Evolutionary conservation across 805 yeast genomes (phyloP).

Genomic region (Yamadazyma nakazawae): DNA sequence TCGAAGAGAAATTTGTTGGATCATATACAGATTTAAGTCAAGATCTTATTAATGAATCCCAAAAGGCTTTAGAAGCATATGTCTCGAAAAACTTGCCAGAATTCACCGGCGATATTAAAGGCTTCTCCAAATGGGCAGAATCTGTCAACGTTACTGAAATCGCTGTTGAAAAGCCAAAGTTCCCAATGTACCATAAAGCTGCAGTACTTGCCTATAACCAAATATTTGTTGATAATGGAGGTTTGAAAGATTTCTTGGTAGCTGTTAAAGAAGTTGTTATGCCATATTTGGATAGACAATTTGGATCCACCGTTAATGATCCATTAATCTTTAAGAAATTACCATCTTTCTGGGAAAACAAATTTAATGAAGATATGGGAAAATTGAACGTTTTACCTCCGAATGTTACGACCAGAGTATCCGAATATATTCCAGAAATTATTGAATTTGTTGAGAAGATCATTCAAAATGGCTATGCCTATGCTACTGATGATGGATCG

Average conservation of each 20-base stretch:
- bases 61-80: conserved; percentile 47
- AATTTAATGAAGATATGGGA: conserved; percentile 82
- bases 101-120: conserved; percentile 22
- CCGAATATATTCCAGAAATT: conserved; percentile 94
- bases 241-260: conserved; percentile 39
- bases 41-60: conserved; percentile 37
- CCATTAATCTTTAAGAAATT: conserved; percentile 78
- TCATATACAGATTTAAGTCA: conserved; percentile 25
- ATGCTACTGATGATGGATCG: conserved; percentile 79
- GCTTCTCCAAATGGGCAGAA: conserved; percentile 50
- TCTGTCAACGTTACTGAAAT: conserved; percentile 48
- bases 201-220: conserved; percentile 50
- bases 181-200: conserved; percentile 79
- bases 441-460: conserved; percentile 73
- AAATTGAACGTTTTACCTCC: conserved; percentile 82
- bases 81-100: conserved; percentile 54
- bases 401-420: conserved; percentile 84
- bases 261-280: conserved; percentile 73
- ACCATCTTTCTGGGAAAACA: conserved; percentile 86
- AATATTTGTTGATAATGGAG: conserved; percentile 23
- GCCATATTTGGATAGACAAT: conserved; percentile 64
- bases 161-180: conserved; percentile 67
- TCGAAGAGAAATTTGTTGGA: conserved; percentile 51
- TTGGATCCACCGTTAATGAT: conserved; percentile 77
- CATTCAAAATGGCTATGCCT: conserved; percentile 78